phyloP scores from a whole-genome alignment of 2,329 filamentous ascomycete species.

The Phyllosticta citriasiana region DNA sequence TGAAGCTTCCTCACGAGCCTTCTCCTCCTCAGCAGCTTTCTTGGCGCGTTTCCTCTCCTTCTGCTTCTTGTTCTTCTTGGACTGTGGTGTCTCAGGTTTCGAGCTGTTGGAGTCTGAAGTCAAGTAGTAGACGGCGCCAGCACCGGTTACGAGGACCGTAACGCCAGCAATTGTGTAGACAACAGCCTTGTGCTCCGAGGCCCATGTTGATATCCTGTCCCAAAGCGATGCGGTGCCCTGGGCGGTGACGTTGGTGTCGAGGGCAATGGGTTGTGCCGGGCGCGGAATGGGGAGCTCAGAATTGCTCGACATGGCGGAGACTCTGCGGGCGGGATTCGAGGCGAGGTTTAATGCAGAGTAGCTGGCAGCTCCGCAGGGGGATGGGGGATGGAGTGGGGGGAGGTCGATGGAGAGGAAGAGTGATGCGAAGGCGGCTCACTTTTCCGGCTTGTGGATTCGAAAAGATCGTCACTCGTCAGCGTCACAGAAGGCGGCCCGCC shows the following conservation, averaged over 20 bases:
- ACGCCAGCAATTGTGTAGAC: constrained; percentile 96
- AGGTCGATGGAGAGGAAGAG: constrained; percentile 6
- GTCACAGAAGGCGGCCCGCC: not conserved
- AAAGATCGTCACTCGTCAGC: constrained; percentile 5
- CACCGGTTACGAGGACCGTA: constrained; percentile 81
- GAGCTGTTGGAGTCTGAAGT: constrained; percentile 44
- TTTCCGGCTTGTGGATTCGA: constrained; percentile 4
- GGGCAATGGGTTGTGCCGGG: constrained; percentile 9
- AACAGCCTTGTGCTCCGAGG: constrained; percentile 86
- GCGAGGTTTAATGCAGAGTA: not conserved
- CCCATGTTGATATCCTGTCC: constrained; percentile 87
- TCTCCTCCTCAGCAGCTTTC: constrained; percentile 49
- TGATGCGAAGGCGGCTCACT: constrained; percentile 9
- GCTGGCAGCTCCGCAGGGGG: not conserved
- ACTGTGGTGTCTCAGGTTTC: constrained; percentile 20
- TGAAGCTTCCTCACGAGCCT: constrained; percentile 31
- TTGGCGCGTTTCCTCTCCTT: constrained; percentile 85
- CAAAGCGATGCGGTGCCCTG: constrained; percentile 56
- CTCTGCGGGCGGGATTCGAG: not conserved
- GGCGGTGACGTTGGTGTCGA: constrained; percentile 21
- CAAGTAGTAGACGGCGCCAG: constrained; percentile 88
- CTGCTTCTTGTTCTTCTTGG: constrained; percentile 67
- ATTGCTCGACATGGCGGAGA: constrained; percentile 31
- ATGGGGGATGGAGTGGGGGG: not conserved
- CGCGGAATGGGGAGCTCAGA: constrained; percentile 21